Evolutionary conservation across 106 monocot species (phyloP).

Genomic region (Dendrobium catenatum): DNA sequence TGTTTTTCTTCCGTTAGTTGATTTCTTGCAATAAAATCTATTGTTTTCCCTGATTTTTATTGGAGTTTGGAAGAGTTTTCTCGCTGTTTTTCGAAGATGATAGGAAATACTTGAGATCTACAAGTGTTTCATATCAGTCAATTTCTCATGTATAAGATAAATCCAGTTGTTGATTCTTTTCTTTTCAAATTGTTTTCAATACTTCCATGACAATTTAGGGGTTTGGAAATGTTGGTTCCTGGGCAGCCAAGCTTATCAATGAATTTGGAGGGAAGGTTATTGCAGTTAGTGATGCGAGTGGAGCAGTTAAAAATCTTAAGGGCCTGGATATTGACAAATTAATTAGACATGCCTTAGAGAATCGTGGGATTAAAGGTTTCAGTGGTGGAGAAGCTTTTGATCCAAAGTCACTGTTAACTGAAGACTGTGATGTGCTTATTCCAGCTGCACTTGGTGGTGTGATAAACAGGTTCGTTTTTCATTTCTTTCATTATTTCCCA

Average conservation of each 20-base stretch:
- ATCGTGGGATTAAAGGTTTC: conserved; percentile 58
- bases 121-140: too few relatives aligned
- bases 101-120: too few relatives aligned
- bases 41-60: too few relatives aligned
- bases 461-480: conserved; percentile 26
- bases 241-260: conserved; percentile 61
- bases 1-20: too few relatives aligned
- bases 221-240: conserved; percentile 74
- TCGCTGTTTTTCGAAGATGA: too few relatives aligned
- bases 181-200: neutral
- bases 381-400: conserved; percentile 49
- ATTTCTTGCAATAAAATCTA: too few relatives aligned
- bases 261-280: conserved; percentile 58
- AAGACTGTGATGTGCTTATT: conserved; percentile 77
- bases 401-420: conserved; percentile 47
- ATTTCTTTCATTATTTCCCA: neutral
- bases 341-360: conserved; percentile 26
- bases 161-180: neutral
- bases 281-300: conserved; percentile 66
- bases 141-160: neutral
- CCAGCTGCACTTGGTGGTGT: conserved; percentile 77
- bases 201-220: conserved; percentile 32
- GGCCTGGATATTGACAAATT: conserved; percentile 55
- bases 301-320: conserved; percentile 54
- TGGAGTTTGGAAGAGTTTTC: too few relatives aligned